Percentiles rank a stretch among this genome's conserved stretches.
These are phyloP conservation scores for Sugiyamaella floridensis DNA, from an alignment of 805 yeast genomes.

Conservation along the genomic window DNA sequence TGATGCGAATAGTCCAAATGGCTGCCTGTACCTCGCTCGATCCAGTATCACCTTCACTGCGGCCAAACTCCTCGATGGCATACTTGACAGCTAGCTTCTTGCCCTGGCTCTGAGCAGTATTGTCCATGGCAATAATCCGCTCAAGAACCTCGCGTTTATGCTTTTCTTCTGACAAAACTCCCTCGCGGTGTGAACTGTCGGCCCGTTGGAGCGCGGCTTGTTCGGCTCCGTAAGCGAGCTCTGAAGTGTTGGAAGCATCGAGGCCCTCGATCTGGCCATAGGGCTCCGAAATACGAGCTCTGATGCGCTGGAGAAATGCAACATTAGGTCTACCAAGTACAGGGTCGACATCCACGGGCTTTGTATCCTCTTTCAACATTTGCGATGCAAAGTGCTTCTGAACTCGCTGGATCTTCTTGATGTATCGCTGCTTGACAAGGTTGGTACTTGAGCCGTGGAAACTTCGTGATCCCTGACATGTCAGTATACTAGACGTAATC, in stretches of 20 bases:
- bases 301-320: constrained; percentile 62
- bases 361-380: constrained; percentile 18
- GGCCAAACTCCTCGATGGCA: constrained; percentile 73
- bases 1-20: constrained; percentile 71
- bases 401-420: constrained; percentile 17
- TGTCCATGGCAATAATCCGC: constrained; percentile 68
- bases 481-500: neutral
- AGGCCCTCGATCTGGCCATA: constrained; percentile 55
- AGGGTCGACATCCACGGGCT: constrained; percentile 57
- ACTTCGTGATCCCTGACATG: neutral
- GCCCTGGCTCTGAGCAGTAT: constrained; percentile 54
- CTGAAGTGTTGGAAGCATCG: constrained; percentile 60
- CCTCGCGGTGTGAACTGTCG: constrained; percentile 21
- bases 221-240: constrained; percentile 70
- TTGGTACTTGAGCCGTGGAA: constrained; percentile 5
- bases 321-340: constrained; percentile 67
- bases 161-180: constrained; percentile 35
- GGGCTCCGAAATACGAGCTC: constrained; percentile 60
- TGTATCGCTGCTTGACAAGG: constrained; percentile 13
- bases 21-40: constrained; percentile 97
- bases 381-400: constrained; percentile 26
- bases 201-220: constrained; percentile 44
- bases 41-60: constrained; percentile 87
- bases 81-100: constrained; percentile 50
- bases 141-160: constrained; percentile 59